Evolutionary conservation across 352 stramenopile species (phyloP).

Genomic region (Globisporangium splendens): DNA sequence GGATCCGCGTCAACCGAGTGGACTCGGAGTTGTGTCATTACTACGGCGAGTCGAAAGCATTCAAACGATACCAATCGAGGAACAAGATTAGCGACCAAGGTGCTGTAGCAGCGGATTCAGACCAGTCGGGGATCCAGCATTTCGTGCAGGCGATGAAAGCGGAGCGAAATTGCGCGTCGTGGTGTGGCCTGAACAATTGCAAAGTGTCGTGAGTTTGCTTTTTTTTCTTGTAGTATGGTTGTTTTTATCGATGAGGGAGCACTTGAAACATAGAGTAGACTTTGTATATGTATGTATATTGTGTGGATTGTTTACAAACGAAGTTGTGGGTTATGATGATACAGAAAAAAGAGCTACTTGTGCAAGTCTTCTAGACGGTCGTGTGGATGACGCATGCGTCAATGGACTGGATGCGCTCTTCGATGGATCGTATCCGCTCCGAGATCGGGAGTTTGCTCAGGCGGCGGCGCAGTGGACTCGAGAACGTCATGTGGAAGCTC

Average conservation of each 20-base stretch:
- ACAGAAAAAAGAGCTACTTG: background rate
- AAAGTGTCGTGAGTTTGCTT: conserved; percentile 7
- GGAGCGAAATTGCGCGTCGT: conserved; percentile 20
- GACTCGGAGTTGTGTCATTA: conserved; percentile 73
- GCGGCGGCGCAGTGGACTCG: conserved; percentile 40
- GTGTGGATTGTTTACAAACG: background rate
- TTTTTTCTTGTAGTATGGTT: background rate
- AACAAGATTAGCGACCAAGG: conserved; percentile 38
- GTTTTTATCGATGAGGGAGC: background rate
- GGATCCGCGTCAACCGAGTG: conserved; percentile 47
- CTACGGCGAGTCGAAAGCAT: conserved; percentile 66
- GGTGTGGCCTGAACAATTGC: conserved; percentile 11
- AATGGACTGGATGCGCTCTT: conserved; percentile 34
- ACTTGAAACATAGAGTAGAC: conserved; percentile 9
- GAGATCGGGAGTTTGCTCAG: conserved; percentile 40
- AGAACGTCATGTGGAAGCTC: conserved; percentile 48
- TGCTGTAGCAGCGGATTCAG: conserved; percentile 10
- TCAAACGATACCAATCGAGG: conserved; percentile 49
- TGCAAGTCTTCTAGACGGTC: conserved; percentile 1
- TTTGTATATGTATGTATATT: conserved; percentile 5
- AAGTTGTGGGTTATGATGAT: background rate
- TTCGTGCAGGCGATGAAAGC: conserved; percentile 16
- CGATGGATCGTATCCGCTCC: conserved; percentile 33
- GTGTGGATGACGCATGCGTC: conserved; percentile 29
- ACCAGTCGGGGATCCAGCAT: conserved; percentile 13